Evolutionary conservation across 495 filamentous ascomycete genomes (phyloP).

Genomic region (Lophium mytilinum): DNA sequence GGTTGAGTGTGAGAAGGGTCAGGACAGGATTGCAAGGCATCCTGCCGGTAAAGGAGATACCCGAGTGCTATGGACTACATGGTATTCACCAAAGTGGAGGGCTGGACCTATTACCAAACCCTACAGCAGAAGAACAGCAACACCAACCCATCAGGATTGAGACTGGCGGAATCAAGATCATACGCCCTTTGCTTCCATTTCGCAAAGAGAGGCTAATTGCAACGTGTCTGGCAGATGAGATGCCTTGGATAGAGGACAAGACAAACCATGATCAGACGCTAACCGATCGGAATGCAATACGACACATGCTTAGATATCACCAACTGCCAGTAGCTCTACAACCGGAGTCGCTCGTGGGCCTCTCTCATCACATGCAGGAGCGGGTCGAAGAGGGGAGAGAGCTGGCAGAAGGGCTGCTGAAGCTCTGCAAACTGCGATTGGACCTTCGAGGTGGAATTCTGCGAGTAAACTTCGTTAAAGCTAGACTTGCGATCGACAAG

Average conservation of each 20-base stretch:
- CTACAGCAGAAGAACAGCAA: background rate
- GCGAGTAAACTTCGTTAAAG: constrained; percentile 9
- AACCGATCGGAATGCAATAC: constrained; percentile 73
- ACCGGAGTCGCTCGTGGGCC: constrained; percentile 51
- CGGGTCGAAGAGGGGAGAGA: constrained; percentile 27
- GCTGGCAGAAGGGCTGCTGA: constrained; percentile 16
- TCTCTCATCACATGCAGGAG: constrained; percentile 39
- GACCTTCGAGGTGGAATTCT: constrained; percentile 17
- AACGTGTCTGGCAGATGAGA: constrained; percentile 56
- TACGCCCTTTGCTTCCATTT: constrained; percentile 68
- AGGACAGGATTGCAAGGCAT: constrained; percentile 67
- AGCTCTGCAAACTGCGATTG: constrained; percentile 3
- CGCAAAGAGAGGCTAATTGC: constrained; percentile 61
- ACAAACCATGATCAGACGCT: constrained; percentile 77
- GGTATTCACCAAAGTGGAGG: constrained; percentile 62
- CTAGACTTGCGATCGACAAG: background rate
- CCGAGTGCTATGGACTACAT: constrained; percentile 71
- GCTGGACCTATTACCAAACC: background rate
- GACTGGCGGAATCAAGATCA: constrained; percentile 59
- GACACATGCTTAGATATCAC: constrained; percentile 48
- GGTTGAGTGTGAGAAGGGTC: constrained; percentile 53
- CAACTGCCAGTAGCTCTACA: constrained; percentile 62
- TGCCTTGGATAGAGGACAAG: constrained; percentile 73
- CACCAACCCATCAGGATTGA: constrained; percentile 42
- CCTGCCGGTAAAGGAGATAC: constrained; percentile 53